These are phyloP conservation scores for Talaromyces sp. DNA, from an alignment of 2,329 filamentous ascomycete genomes.

Conservation along the genomic window DNA sequence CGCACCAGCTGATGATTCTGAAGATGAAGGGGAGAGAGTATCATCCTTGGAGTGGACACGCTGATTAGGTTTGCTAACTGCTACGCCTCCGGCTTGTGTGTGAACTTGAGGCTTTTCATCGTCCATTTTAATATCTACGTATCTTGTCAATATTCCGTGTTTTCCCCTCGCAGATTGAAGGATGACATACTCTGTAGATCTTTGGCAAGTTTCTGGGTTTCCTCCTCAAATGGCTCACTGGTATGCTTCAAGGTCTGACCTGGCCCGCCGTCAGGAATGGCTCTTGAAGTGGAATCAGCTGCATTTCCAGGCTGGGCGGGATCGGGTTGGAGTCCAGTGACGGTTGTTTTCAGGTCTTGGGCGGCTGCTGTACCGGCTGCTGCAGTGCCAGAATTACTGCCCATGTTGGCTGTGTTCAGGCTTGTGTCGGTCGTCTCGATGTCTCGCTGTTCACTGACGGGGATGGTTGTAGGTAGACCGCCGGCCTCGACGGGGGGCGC, in stretches of 20 bases:
- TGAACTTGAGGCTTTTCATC: not conserved
- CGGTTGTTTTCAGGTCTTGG: constrained; percentile 10
- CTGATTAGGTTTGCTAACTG: not conserved
- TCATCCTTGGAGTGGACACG: not conserved
- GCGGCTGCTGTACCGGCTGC: not conserved
- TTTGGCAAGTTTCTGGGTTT: constrained; percentile 14
- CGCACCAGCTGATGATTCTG: constrained; percentile 4
- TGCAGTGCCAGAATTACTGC: constrained; percentile 1
- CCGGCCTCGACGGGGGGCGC: constrained; percentile 1
- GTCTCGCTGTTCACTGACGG: constrained; percentile 13
- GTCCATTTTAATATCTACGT: not conserved
- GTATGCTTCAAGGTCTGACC: constrained; percentile 14
- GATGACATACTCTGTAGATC: constrained; percentile 5
- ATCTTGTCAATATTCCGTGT: not conserved
- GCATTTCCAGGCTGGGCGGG: constrained; percentile 12
- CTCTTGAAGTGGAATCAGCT: constrained; percentile 9
- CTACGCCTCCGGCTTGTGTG: not conserved
- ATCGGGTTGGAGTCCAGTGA: constrained; percentile 11
- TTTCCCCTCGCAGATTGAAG: too few relatives aligned
- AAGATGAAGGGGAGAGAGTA: constrained; percentile 10
- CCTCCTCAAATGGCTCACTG: constrained; percentile 11
- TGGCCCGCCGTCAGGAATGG: constrained; percentile 9
- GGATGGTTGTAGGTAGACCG: not conserved
- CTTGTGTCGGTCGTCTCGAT: not conserved
- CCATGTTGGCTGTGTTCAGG: not conserved